Evolutionary conservation across 768 basidiomycete species (phyloP).

Genomic region (Trametes sanguinea): DNA sequence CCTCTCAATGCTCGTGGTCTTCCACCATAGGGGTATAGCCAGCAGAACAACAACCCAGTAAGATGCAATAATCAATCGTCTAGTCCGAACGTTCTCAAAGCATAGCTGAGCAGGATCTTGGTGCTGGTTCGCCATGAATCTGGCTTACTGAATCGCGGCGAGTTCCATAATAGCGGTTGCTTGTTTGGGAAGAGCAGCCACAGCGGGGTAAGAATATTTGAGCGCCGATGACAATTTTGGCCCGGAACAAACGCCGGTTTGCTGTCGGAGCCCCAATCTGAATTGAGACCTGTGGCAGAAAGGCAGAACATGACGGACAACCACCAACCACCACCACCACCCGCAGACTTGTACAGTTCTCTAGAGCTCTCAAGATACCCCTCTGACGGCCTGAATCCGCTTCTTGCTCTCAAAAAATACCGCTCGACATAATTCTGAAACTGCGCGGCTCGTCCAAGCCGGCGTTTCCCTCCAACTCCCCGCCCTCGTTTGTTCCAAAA

Average conservation of each 20-base stretch:
- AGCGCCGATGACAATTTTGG: background rate
- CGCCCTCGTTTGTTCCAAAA: conserved; percentile 14
- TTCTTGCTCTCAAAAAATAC: conserved; percentile 10
- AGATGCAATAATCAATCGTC: conserved; percentile 64
- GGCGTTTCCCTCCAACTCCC: background rate
- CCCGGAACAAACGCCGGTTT: background rate
- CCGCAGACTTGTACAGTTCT: conserved; percentile 15
- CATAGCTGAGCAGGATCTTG: conserved; percentile 52
- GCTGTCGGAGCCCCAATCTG: conserved; percentile 4
- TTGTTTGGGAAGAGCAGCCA: conserved; percentile 12
- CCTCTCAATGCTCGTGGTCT: conserved; percentile 86
- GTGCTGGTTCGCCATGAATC: conserved; percentile 26
- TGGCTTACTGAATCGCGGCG: background rate
- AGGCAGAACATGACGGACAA: conserved; percentile 16
- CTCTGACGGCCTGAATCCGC: conserved; percentile 2
- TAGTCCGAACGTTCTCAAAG: conserved; percentile 51
- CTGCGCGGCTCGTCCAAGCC: background rate
- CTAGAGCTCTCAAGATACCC: conserved; percentile 21
- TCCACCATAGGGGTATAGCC: conserved; percentile 92
- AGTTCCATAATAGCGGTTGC: background rate
- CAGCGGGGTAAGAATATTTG: background rate
- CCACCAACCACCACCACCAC: conserved; percentile 16
- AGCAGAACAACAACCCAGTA: conserved; percentile 81
- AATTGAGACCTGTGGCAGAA: conserved; percentile 18
- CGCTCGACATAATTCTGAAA: conserved; percentile 15